Evolutionary conservation across 345 rosid genomes (phyloP).

Genomic region (Adansonia digitata): DNA sequence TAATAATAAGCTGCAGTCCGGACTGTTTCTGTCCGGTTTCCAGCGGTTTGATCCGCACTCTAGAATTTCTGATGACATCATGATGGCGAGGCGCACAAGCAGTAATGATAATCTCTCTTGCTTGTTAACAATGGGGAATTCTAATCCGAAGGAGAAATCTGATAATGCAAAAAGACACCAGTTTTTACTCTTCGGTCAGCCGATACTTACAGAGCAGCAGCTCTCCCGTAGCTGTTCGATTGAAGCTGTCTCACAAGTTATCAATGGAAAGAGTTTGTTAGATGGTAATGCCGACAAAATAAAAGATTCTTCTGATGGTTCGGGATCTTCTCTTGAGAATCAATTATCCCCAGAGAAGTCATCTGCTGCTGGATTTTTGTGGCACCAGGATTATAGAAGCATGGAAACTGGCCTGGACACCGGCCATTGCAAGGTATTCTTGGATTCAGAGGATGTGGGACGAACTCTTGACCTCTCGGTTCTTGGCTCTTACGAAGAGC

Average conservation of each 20-base stretch:
- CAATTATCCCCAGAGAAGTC: constrained; percentile 29
- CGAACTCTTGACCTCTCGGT: constrained; percentile 75
- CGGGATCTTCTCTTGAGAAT: constrained; percentile 26
- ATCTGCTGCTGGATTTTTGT: constrained; percentile 33
- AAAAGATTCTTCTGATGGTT: constrained; percentile 26
- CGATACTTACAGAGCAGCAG: constrained; percentile 70
- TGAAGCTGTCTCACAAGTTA: constrained; percentile 33
- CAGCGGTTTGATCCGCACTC: constrained; percentile 40
- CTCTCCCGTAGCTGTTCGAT: constrained; percentile 35
- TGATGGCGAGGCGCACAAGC: constrained; percentile 24
- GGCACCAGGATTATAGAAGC: constrained; percentile 35
- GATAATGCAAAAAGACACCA: constrained; percentile 53
- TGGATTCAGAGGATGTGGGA: constrained; percentile 89
- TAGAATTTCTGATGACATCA: constrained; percentile 35
- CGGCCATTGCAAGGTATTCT: constrained; percentile 87
- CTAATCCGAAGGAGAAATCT: constrained; percentile 47
- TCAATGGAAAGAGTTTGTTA: constrained; percentile 18
- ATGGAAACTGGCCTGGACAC: constrained; percentile 41
- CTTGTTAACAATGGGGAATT: constrained; percentile 67
- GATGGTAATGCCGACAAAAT: constrained; percentile 22
- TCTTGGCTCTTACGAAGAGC: constrained; percentile 73
- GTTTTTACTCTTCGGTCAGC: constrained; percentile 84
- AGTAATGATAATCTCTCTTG: constrained; percentile 58
- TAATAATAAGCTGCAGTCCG: constrained; percentile 56
- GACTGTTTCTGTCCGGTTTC: constrained; percentile 51